These are phyloP conservation scores for Pyrus bretschneideri DNA, from an alignment of 306 rosid genomes.

Conservation along the genomic window DNA sequence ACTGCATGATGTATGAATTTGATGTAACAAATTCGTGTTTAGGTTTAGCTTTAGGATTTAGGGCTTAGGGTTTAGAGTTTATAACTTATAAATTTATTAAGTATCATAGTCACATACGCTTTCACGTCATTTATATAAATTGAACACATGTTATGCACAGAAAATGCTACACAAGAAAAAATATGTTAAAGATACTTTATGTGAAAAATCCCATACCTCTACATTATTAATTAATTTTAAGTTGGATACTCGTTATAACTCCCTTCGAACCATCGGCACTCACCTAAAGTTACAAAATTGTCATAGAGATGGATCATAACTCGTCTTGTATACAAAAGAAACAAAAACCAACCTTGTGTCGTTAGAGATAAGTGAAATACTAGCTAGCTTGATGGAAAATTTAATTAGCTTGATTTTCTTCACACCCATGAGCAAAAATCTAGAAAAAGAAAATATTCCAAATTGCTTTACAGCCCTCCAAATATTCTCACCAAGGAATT, in stretches of 20 bases:
- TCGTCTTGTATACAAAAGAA: not conserved
- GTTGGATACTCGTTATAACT: not conserved
- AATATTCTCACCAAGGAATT: conserved; percentile 62
- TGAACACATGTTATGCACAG: too few relatives aligned
- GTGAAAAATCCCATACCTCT: too few relatives aligned
- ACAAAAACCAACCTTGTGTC: not conserved
- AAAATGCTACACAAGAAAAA: rapidly evolving
- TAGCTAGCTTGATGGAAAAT: too few relatives aligned
- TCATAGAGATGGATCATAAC: not conserved
- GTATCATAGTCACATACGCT: rapidly evolving
- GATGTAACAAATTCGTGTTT: not conserved
- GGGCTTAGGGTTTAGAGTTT: too few relatives aligned
- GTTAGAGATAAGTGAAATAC: not conserved
- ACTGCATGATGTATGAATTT: not conserved
- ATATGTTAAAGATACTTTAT: not conserved
- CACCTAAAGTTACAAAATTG: too few relatives aligned
- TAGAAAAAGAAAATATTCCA: conserved; percentile 49
- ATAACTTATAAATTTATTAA: too few relatives aligned
- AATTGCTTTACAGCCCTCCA: conserved; percentile 58
- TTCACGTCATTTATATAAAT: too few relatives aligned
- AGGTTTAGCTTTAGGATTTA: too few relatives aligned
- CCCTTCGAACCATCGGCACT: too few relatives aligned
- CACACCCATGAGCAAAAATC: conserved; percentile 11
- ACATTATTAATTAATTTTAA: too few relatives aligned
- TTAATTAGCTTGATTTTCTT: not conserved